A percentile compares a stretch with the other conserved stretches of the same genome.
phyloP scores from a whole-genome alignment of 441 rosid genomes.

The Iberis amara region DNA sequence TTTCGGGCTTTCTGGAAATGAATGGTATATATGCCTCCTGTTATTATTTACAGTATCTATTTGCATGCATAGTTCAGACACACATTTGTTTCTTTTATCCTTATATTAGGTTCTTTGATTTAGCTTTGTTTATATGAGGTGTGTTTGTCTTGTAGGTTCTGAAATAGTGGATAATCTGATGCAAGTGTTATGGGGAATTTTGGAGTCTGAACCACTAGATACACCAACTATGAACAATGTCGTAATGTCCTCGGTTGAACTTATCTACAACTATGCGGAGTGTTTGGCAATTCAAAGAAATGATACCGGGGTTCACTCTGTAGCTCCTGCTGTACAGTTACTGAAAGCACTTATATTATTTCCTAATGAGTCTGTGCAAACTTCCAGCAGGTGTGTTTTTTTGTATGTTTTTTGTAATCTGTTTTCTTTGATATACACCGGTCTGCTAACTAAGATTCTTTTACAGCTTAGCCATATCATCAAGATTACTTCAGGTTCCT shows the following conservation, averaged over 20 bases:
- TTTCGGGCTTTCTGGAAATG: slow-evolving; percentile 72
- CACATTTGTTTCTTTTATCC: slow-evolving; percentile 16
- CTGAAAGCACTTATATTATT: slow-evolving; percentile 85
- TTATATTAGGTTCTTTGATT: slow-evolving; percentile 19
- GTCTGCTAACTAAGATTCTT: slow-evolving; percentile 26
- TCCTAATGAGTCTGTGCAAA: slow-evolving; percentile 85
- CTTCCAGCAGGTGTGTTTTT: slow-evolving; percentile 86
- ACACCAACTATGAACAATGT: slow-evolving; percentile 94
- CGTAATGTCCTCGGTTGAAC: slow-evolving; percentile 91
- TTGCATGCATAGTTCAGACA: slow-evolving; percentile 22
- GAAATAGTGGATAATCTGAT: slow-evolving; percentile 92
- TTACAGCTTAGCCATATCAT: slow-evolving; percentile 96
- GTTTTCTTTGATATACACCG: slow-evolving; percentile 15
- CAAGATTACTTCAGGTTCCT: slow-evolving; percentile 99
- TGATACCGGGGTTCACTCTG: slow-evolving; percentile 55
- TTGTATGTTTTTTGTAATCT: slow-evolving; percentile 12
- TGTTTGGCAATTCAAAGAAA: slow-evolving; percentile 88
- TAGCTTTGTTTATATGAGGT: slow-evolving; percentile 19
- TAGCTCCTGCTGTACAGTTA: slow-evolving; percentile 86
- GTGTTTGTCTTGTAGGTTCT: slow-evolving; percentile 53
- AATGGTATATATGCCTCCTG: slow-evolving; percentile 49
- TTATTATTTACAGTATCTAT: slow-evolving; percentile 11
- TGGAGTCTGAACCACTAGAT: slow-evolving; percentile 93
- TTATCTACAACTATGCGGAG: slow-evolving; percentile 95
- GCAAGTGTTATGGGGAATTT: slow-evolving; percentile 98